Base-by-base conservation (phyloP, 2,329 filamentous ascomycete species). In the Apiospora marii region DNA sequence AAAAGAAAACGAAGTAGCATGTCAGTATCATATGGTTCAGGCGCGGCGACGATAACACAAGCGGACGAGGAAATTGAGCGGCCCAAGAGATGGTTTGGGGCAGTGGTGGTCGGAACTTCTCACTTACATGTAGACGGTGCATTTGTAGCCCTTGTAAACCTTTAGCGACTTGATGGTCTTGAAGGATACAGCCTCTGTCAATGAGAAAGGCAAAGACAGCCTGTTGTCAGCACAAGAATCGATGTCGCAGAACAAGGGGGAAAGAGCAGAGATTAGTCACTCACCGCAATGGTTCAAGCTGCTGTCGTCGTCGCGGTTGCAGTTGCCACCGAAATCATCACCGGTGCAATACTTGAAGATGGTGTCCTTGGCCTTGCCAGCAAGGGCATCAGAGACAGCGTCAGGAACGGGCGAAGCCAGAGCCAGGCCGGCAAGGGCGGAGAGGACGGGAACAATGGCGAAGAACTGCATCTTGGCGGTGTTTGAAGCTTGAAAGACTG, bases 81-180 rank as follows among this genome's bases (percentile, higher is more conserved):
- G 37, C 37, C 37, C 37, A 41, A 41, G 16, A 34, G 51, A 22
- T 27, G 24, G 16, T 16, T 27, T 5, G 24, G 12, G 16, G 14
- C 16, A 30, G 5, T 3, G 14, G 30, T 19, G 3, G 8, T 3
- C 19, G 8, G 14, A 30, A 10, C 51, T 22, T 30, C 1, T 22
- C 19, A 24, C 58, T 64, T 64, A 64, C 58, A 64, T 41, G 58
- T 64, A 64, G 34, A 64, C 41, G 58, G 58, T 64, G 22, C 58
- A 64, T 34, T 64, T 64, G 58, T 41, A 41, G 58, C 22, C 34
- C 8, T 19, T n/a, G 34, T 64, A 64, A 22, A 64, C 58, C 34
- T 64, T 64, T 0, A 64, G 34, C 22, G 58, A 64, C 30, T 14
- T 10, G 34, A 41, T n/a, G 19, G 3, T 24, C 34, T 64, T 64